A percentile compares a stretch with the other conserved stretches of the same genome.
phyloP scores from a whole-genome alignment of 176 grass and related monocot genomes.

The Lolium perenne region DNA sequence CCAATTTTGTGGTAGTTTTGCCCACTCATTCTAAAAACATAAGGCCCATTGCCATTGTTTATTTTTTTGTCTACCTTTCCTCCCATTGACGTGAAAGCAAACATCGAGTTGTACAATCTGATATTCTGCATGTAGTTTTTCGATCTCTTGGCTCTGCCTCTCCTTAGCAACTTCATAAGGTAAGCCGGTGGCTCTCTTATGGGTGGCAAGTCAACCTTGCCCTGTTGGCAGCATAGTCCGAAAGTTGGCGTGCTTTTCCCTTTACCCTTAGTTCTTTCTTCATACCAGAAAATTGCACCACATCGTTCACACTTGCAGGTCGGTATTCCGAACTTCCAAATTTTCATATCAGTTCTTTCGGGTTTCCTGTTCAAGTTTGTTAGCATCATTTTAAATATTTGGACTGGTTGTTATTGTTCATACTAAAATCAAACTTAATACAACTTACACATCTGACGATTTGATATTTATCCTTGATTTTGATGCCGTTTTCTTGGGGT shows the following conservation, averaged over 20 bases:
- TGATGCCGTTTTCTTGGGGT: not conserved
- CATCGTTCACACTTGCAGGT: slow-evolving; percentile 30
- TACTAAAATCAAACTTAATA: not conserved
- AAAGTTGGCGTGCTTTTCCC: not conserved
- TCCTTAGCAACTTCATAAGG: not conserved
- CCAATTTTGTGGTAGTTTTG: slow-evolving; percentile 37
- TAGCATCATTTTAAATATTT: not conserved
- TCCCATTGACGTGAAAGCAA: slow-evolving; percentile 41
- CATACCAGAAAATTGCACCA: slow-evolving; percentile 24
- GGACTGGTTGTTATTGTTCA: not conserved
- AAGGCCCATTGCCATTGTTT: slow-evolving; percentile 29
- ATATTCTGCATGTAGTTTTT: slow-evolving; percentile 32
- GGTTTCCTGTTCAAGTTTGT: not conserved
- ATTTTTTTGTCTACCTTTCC: slow-evolving; percentile 9
- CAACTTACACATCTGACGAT: not conserved
- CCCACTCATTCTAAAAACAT: slow-evolving; percentile 29
- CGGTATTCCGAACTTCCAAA: slow-evolving; percentile 36
- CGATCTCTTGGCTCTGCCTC: not conserved
- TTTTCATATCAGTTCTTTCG: not conserved
- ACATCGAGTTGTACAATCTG: slow-evolving; percentile 50
- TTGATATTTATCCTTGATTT: not conserved
- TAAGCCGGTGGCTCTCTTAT: slow-evolving; percentile 6
- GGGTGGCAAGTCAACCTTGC: slow-evolving; percentile 19
- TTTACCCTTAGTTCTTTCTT: not conserved
- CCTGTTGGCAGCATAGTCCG: slow-evolving; percentile 8